phyloP scores from a whole-genome alignment of 2,329 filamentous ascomycete genomes.

The Penicillium sp. region DNA sequence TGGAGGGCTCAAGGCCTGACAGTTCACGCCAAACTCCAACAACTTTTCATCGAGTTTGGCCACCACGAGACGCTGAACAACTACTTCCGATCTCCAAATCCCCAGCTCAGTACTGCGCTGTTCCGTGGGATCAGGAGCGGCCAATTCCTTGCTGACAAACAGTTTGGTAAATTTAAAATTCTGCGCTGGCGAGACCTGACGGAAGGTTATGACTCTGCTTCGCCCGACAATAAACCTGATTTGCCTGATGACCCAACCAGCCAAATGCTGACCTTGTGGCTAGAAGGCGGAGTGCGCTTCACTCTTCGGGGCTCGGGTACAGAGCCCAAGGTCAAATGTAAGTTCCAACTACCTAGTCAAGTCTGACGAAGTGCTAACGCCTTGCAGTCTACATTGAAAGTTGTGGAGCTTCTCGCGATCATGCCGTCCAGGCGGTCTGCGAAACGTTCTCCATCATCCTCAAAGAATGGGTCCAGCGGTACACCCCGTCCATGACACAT shows the following conservation, averaged over 20 bases:
- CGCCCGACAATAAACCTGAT: conserved; percentile 50
- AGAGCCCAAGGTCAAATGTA: conserved; percentile 65
- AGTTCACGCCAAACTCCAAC: conserved; percentile 56
- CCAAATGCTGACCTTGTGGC: conserved; percentile 63
- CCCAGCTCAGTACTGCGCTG: conserved; percentile 51
- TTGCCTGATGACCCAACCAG: conserved; percentile 57
- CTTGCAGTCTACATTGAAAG: conserved; percentile 44
- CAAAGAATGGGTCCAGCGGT: conserved; percentile 40
- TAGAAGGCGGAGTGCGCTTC: conserved; percentile 55
- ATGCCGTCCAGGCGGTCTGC: conserved; percentile 38
- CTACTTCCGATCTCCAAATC: conserved; percentile 59
- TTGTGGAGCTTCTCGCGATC: conserved; percentile 35
- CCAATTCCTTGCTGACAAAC: conserved; percentile 42
- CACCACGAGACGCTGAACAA: conserved; percentile 64
- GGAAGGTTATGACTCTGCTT: conserved; percentile 57
- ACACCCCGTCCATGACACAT: conserved; percentile 39
- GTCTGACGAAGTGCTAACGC: not conserved
- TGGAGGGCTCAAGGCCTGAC: conserved; percentile 55
- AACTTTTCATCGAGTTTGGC: conserved; percentile 57
- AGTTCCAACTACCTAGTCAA: conserved; percentile 19
- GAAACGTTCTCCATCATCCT: conserved; percentile 37
- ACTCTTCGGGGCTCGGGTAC: conserved; percentile 62
- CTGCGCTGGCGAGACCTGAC: conserved; percentile 62
- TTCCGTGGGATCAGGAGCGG: conserved; percentile 55
- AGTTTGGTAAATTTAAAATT: conserved; percentile 54